Base-by-base conservation (phyloP, 208 protist genomes). In the Novymonas esmeraldas region DNA sequence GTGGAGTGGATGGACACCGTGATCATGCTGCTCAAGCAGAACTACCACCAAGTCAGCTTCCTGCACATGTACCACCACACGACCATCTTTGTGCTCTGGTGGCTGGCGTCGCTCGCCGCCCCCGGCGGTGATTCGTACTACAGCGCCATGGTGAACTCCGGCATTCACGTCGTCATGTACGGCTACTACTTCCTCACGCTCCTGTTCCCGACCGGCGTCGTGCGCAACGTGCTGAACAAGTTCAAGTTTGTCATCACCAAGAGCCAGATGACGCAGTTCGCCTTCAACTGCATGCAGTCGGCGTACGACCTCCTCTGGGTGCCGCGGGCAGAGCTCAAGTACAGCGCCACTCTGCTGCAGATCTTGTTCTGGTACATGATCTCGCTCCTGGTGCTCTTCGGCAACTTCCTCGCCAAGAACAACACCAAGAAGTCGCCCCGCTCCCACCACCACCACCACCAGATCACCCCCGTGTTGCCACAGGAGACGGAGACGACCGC, bases 111-210 rank as follows among this genome's bases (percentile, higher is more conserved):
- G 41, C 61, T 59, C 39, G 62, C 51, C 24, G 88, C 78, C 3
- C 82, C 85, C 16, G 81, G 70, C n/a, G 88, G 88, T 14, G 88
- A 94, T 71, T 79, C 81, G 38, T 94, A 92, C 75, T 92, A 85
- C 79, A 87, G 81, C 63, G 83, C 89, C 33, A 87, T 89, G 77
- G 78, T 90, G 29, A 94, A 94, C 81, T 87, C 81, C 13, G 70
- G 69, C 29, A 64, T 94, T n/a, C 89, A 92, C 61, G 84, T 94
- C 18, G 64, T 90, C 54, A 94, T 94, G 89, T 94, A 92, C 74
- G 76, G 78, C 41, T 92, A 94, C 81, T 92, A 94, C 71, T 91
- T 94, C 46, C 52, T 86, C 20, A 90, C 87, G 5, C 64, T 86
- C 18, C 44, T 90, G 0, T 92, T 92, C 52, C 72, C 76, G 13